These are phyloP conservation scores for Hyaloscypha variabilis DNA, from an alignment of 495 filamentous ascomycete species.

Conservation along the genomic window DNA sequence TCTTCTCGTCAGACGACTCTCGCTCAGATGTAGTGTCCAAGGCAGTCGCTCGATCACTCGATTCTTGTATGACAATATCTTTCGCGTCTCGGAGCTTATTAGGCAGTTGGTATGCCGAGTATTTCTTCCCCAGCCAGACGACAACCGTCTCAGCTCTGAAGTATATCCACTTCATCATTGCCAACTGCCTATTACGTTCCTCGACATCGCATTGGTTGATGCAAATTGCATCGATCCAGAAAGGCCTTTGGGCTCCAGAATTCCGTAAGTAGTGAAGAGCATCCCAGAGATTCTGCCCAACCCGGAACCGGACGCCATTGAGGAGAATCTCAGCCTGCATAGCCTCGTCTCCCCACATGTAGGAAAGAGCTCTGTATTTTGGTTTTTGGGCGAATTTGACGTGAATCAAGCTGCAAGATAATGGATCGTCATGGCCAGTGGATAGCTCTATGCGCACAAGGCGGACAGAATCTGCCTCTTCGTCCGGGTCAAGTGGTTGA, in stretches of 20 bases:
- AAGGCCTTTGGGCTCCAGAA: too few relatives aligned
- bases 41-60: too few relatives aligned
- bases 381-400: not conserved
- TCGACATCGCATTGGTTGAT: not conserved
- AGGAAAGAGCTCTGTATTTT: not conserved
- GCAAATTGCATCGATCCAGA: not conserved
- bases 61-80: too few relatives aligned
- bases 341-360: not conserved
- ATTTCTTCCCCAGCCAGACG: not conserved
- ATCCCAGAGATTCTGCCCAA: not conserved
- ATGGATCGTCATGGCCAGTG: not conserved
- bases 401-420: not conserved
- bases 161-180: not conserved
- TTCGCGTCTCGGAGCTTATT: too few relatives aligned
- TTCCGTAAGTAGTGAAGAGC: too few relatives aligned
- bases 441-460: not conserved
- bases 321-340: not conserved
- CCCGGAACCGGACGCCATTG: not conserved
- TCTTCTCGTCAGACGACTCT: too few relatives aligned
- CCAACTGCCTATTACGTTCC: not conserved
- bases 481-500: not conserved
- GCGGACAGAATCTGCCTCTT: not conserved
- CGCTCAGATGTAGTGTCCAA: too few relatives aligned
- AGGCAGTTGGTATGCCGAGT: too few relatives aligned
- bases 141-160: not conserved